A percentile compares a stretch with the other conserved stretches of the same genome.
Conservation (phyloP, 164 flowering plant genomes). For the Litsea cubeba region DNA sequence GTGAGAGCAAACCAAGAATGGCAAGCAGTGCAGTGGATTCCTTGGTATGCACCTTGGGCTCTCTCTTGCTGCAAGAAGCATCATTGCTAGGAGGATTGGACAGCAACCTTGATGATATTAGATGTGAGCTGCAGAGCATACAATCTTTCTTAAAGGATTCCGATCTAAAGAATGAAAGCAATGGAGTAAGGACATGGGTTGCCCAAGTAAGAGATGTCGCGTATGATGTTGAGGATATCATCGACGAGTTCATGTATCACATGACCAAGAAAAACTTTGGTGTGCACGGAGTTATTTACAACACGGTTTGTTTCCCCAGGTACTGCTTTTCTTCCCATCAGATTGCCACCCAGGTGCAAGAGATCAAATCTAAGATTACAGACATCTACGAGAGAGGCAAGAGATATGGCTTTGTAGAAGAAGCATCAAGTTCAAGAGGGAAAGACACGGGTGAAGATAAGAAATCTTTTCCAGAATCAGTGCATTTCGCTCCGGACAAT, state of each 20-base stretch:
- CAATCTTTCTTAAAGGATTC: conserved; percentile 5
- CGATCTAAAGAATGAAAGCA: background rate
- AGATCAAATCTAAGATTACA: background rate
- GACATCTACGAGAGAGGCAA: too few species aligned
- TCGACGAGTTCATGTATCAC: conserved; percentile 2
- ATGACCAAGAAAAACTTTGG: background rate
- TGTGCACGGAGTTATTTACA: too few species aligned
- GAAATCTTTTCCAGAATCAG: background rate
- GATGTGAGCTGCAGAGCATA: conserved; percentile 24
- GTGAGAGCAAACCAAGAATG: background rate
- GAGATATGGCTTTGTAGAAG: background rate
- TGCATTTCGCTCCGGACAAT: background rate
- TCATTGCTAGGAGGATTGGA: background rate
- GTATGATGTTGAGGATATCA: conserved; percentile 1
- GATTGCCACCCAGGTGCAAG: background rate
- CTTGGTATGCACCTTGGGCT: background rate
- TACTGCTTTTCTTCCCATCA: too few species aligned
- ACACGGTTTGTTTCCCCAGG: background rate
- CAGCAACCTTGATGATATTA: background rate
- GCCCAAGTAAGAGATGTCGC: background rate
- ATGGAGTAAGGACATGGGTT: background rate
- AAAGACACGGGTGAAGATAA: background rate
- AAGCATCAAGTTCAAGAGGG: background rate
- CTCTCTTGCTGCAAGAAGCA: background rate
- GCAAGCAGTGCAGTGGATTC: background rate